Evolutionary conservation across 805 yeast genomes (phyloP).

Genomic region (Nakazawaea molendinolei): DNA sequence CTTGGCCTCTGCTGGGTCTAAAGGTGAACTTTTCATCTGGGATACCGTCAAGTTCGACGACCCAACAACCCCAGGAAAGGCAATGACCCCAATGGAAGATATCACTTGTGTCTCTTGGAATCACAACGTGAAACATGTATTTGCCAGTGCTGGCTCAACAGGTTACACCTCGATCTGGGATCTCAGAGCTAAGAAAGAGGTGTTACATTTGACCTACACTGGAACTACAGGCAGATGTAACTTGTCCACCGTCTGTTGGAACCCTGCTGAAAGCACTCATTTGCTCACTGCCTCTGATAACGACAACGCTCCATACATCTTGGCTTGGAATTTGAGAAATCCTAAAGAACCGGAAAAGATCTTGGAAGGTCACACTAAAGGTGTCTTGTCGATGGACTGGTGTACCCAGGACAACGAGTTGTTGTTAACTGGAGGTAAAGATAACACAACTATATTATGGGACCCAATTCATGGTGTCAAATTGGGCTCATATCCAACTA

Average conservation of each 20-base stretch:
- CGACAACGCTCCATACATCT: constrained; percentile 71
- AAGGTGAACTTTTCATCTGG: constrained; percentile 88
- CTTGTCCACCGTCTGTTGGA: constrained; percentile 87
- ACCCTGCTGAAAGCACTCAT: constrained; percentile 81
- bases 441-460: constrained; percentile 84
- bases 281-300: constrained; percentile 82
- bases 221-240: constrained; percentile 56
- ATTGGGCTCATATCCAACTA: constrained; percentile 83
- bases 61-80: constrained; percentile 60
- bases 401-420: constrained; percentile 73
- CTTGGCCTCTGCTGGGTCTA: constrained; percentile 81
- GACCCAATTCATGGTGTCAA: constrained; percentile 70
- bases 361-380: constrained; percentile 77
- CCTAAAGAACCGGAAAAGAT: constrained; percentile 82
- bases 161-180: constrained; percentile 95
- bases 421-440: constrained; percentile 87
- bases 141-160: constrained; percentile 82
- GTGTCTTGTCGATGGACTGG: constrained; percentile 91
- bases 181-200: constrained; percentile 79
- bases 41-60: constrained; percentile 63
- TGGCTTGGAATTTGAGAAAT: constrained; percentile 93
- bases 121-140: constrained; percentile 70
- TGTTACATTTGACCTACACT: constrained; percentile 72
- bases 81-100: constrained; percentile 77
- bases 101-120: constrained; percentile 87